Percentiles rank a stretch among this genome's conserved stretches.
These are phyloP conservation scores for Backusella macrospora DNA, from an alignment of 192 early-diverging fungal species.

Conservation along the genomic window DNA sequence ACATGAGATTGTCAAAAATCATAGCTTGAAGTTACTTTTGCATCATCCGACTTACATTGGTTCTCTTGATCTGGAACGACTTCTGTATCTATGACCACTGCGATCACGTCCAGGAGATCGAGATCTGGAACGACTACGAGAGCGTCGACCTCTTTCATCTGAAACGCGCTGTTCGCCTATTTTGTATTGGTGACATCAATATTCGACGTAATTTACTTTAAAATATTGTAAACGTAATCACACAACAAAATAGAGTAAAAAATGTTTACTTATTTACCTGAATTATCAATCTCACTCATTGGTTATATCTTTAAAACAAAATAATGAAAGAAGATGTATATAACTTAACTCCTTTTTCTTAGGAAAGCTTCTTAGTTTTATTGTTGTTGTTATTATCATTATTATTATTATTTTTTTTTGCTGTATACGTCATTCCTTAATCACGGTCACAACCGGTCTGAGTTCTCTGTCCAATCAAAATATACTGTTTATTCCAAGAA, in stretches of 20 bases:
- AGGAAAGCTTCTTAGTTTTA: too few species aligned
- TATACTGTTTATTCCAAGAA: too few species aligned
- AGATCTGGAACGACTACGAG: constrained; percentile 39
- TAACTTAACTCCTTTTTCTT: not conserved
- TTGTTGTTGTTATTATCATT: not conserved
- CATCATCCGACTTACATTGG: constrained; percentile 12
- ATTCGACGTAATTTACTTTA: not conserved
- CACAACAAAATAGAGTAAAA: not conserved
- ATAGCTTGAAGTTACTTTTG: not conserved
- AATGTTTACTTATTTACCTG: constrained; percentile 13
- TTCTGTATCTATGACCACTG: constrained; percentile 39
- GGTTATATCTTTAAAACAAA: not conserved
- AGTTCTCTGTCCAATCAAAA: too few species aligned
- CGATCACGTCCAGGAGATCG: constrained; percentile 36
- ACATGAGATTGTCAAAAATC: not conserved
- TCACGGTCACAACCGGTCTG: too few species aligned
- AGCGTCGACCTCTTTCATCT: constrained; percentile 36
- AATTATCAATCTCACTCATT: constrained; percentile 21
- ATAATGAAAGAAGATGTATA: not conserved
- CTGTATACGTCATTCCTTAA: not conserved
- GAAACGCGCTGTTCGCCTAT: constrained; percentile 28
- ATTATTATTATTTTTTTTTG: not conserved
- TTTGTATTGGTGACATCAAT: not conserved
- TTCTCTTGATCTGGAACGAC: constrained; percentile 39
- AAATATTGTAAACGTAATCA: not conserved